Conservation (phyloP, 306 rosid genomes). For the Macrotyloma uniflorum region DNA sequence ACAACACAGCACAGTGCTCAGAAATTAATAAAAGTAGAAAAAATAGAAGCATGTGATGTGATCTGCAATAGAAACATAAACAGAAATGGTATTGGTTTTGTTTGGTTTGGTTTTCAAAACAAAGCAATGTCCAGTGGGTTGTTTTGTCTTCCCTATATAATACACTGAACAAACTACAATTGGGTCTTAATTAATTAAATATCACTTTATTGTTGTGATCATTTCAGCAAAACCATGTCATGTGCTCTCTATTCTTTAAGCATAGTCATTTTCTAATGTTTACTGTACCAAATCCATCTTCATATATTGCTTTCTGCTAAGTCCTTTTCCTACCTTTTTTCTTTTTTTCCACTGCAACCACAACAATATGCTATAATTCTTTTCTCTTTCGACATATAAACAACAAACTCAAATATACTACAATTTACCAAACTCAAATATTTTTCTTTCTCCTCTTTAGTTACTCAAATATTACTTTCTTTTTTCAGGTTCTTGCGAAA, state of each 20-base stretch:
- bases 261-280: constrained; percentile 13
- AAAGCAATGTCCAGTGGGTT: neutral
- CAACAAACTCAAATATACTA: neutral
- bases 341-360: neutral
- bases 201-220: neutral
- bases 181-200: constrained; percentile 6
- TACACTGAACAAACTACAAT: neutral
- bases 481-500: neutral
- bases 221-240: neutral
- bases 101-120: neutral
- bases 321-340: constrained; percentile 10
- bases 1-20: neutral
- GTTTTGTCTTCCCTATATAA: neutral
- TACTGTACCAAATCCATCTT: neutral
- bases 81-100: neutral
- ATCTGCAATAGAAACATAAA: constrained; percentile 7
- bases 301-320: neutral
- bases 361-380: neutral
- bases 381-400: neutral
- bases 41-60: constrained; percentile 26
- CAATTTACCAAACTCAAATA: neutral
- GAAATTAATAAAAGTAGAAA: neutral
- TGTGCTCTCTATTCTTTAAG: neutral
- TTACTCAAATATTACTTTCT: neutral
- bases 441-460: neutral